Conservation (phyloP, 352 stramenopile genomes). For the Phytophthora rubi region DNA sequence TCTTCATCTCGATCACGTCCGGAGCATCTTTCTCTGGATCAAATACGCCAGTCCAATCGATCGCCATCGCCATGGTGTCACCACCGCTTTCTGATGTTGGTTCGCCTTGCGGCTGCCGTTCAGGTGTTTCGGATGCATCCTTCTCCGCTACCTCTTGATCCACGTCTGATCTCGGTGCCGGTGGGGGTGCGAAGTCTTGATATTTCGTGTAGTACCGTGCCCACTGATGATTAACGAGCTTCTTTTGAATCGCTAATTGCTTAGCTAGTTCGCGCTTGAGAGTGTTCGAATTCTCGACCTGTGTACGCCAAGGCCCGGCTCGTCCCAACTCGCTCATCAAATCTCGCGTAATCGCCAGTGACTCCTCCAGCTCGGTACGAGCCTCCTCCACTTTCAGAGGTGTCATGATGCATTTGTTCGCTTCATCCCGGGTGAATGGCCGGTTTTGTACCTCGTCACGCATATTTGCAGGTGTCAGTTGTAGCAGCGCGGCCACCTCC, state of each 20-base stretch:
- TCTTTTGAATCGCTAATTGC: conserved; percentile 61
- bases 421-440: conserved; percentile 41
- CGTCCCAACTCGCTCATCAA: conserved; percentile 69
- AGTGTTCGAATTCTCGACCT: conserved; percentile 68
- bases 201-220: conserved; percentile 61
- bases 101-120: conserved; percentile 23
- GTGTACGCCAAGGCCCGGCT: conserved; percentile 62
- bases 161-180: not conserved
- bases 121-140: not conserved
- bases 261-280: conserved; percentile 63
- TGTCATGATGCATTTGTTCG: conserved; percentile 42
- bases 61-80: conserved; percentile 18
- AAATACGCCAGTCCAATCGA: conserved; percentile 45
- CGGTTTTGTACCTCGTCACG: conserved; percentile 45
- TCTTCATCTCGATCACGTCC: conserved; percentile 76
- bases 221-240: conserved; percentile 69
- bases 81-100: conserved; percentile 5
- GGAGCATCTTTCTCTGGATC: conserved; percentile 49
- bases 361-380: conserved; percentile 51
- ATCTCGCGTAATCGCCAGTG: conserved; percentile 49
- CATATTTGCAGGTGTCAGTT: conserved; percentile 55
- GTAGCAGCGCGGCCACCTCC: conserved; percentile 43
- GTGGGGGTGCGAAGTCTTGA: conserved; percentile 24
- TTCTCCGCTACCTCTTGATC: conserved; percentile 12
- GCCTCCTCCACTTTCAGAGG: conserved; percentile 34